These are phyloP conservation scores for Fusarium subglutinans DNA, from an alignment of 2,329 filamentous ascomycete genomes.

Conservation along the genomic window DNA sequence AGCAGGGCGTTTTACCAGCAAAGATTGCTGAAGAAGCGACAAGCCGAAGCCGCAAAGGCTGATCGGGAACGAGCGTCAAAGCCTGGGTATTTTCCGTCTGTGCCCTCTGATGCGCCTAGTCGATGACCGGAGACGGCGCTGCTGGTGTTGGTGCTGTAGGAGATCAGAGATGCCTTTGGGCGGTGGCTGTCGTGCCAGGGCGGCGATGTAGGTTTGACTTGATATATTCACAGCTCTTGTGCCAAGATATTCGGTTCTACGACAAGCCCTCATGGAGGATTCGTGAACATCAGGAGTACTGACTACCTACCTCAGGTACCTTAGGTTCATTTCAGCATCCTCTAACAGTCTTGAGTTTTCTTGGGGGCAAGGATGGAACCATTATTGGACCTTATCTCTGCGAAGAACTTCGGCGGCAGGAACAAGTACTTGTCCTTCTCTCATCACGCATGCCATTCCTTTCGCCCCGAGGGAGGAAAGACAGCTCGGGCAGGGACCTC, in stretches of 20 bases:
- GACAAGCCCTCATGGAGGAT: fast-evolving
- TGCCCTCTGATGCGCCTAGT: slow-evolving; percentile 70
- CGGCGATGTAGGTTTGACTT: background rate
- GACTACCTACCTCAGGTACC: no score
- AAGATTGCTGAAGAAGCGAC: slow-evolving; percentile 76
- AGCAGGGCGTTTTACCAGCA: slow-evolving; percentile 84
- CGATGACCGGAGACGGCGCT: slow-evolving; percentile 14
- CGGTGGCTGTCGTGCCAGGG: background rate
- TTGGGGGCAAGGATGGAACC: background rate
- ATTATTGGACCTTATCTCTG: background rate
- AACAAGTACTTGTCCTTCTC: background rate
- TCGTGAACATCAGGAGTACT: background rate
- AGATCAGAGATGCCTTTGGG: background rate
- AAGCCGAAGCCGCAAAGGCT: slow-evolving; percentile 68
- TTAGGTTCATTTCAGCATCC: background rate
- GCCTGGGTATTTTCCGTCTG: slow-evolving; percentile 84
- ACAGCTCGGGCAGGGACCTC: background rate
- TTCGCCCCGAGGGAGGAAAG: background rate
- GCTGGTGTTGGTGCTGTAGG: background rate
- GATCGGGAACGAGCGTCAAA: slow-evolving; percentile 84
- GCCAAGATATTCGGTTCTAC: background rate
- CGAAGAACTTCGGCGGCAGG: background rate
- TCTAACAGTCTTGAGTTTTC: background rate
- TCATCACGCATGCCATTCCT: background rate
- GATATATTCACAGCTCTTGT: background rate